Percentiles rank a stretch among this genome's conserved stretches.
Evolutionary conservation across 2,329 filamentous ascomycete genomes (phyloP).

Genomic region (Plenodomus biglobosus): DNA sequence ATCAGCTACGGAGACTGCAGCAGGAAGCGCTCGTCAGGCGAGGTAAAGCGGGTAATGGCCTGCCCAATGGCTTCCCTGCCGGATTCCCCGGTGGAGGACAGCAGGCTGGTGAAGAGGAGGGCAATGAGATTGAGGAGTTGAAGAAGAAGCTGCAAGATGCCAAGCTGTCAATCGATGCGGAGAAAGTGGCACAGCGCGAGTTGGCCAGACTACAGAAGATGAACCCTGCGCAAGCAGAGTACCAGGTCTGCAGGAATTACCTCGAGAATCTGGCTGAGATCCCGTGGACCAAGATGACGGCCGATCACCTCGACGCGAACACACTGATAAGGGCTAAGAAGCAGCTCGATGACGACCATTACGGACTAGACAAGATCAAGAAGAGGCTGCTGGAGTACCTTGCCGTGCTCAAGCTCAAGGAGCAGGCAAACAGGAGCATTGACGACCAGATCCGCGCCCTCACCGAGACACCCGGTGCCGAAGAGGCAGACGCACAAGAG

Average conservation of each 20-base stretch:
- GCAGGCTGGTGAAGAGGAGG: slow-evolving; percentile 68
- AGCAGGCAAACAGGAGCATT: slow-evolving; percentile 80
- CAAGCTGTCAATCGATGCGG: slow-evolving; percentile 77
- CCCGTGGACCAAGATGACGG: slow-evolving; percentile 82
- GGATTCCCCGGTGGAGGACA: slow-evolving; percentile 48
- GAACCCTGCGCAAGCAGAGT: slow-evolving; percentile 94
- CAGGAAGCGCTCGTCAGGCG: slow-evolving; percentile 47
- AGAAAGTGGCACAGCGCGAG: slow-evolving; percentile 89
- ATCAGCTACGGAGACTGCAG: slow-evolving; percentile 48
- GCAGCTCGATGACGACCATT: slow-evolving; percentile 94
- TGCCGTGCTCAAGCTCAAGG: slow-evolving; percentile 93
- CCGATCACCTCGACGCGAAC: slow-evolving; percentile 80
- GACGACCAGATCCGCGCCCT: slow-evolving; percentile 71
- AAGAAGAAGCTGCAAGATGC: slow-evolving; percentile 84
- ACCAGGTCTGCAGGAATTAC: slow-evolving; percentile 90
- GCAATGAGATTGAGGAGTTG: slow-evolving; percentile 87
- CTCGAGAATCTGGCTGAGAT: slow-evolving; percentile 92
- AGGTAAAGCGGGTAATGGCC: slow-evolving; percentile 32
- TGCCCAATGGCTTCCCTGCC: slow-evolving; percentile 46
- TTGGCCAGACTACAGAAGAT: slow-evolving; percentile 88
- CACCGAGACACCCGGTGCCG: slow-evolving; percentile 46
- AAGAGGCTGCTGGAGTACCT: slow-evolving; percentile 93
- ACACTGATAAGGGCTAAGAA: slow-evolving; percentile 78
- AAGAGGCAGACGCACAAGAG: slow-evolving; percentile 43
- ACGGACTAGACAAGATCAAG: slow-evolving; percentile 95